These are phyloP conservation scores for Thelonectria discophora DNA, from an alignment of 2,329 filamentous ascomycete species.

Conservation along the genomic window DNA sequence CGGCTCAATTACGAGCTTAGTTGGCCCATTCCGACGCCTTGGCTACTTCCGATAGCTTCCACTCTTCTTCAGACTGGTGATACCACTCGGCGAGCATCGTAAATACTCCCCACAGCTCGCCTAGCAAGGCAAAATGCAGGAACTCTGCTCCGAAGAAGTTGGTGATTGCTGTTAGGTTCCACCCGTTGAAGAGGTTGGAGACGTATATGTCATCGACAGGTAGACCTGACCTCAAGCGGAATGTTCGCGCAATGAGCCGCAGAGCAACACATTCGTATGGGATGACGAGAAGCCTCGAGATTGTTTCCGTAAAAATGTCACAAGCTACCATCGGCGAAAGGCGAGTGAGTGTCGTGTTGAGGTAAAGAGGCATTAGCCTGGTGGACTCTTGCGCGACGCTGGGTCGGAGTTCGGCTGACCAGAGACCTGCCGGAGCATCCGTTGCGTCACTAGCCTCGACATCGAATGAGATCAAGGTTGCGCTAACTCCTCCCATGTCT, in stretches of 20 bases:
- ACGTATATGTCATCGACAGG: slow-evolving; percentile 51
- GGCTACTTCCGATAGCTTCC: slow-evolving; percentile 47
- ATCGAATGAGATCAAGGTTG: slow-evolving; percentile 69
- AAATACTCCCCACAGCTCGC: slow-evolving; percentile 56
- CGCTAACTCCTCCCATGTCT: slow-evolving; percentile 62
- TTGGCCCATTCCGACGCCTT: slow-evolving; percentile 12
- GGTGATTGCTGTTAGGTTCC: slow-evolving; percentile 51
- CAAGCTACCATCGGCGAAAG: slow-evolving; percentile 60
- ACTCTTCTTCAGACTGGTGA: slow-evolving; percentile 56
- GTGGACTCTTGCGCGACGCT: slow-evolving; percentile 51
- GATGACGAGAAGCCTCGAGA: slow-evolving; percentile 53
- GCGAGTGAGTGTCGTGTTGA: slow-evolving; percentile 60
- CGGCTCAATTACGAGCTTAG: neutral
- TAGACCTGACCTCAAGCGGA: slow-evolving; percentile 51
- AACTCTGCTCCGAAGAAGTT: slow-evolving; percentile 60
- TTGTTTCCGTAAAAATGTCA: slow-evolving; percentile 56
- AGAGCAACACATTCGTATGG: slow-evolving; percentile 59
- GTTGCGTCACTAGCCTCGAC: slow-evolving; percentile 65
- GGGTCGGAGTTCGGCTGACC: slow-evolving; percentile 67
- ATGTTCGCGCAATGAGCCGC: slow-evolving; percentile 55
- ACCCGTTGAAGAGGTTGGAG: slow-evolving; percentile 47
- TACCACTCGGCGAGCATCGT: slow-evolving; percentile 51
- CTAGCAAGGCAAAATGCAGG: slow-evolving; percentile 54
- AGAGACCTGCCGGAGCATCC: slow-evolving; percentile 61
- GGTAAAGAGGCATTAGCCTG: slow-evolving; percentile 49